These are phyloP conservation scores for Phaeosphaeria sp. DNA, from an alignment of 2,329 filamentous ascomycete species.

Conservation along the genomic window DNA sequence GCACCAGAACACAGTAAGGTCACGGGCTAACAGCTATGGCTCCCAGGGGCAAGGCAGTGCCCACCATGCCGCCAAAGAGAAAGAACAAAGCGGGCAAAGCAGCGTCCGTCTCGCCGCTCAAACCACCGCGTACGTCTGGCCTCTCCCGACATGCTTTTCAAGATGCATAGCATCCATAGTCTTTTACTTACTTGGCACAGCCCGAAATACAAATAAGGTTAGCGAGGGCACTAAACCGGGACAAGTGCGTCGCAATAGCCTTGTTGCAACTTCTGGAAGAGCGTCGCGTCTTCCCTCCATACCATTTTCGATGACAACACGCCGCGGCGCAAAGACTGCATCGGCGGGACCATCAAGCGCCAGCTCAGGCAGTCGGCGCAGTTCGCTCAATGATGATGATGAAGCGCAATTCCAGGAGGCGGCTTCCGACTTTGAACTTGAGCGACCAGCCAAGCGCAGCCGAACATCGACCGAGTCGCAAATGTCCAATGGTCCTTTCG, in stretches of 20 bases:
- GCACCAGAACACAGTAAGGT: constrained; percentile 4
- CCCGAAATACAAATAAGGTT: constrained; percentile 29
- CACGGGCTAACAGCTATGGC: constrained; percentile 27
- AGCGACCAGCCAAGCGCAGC: constrained; percentile 47
- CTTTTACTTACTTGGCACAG: constrained; percentile 43
- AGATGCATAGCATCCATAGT: constrained; percentile 30
- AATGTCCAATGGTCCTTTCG: constrained; percentile 36
- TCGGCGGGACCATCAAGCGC: constrained; percentile 45
- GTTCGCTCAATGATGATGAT: constrained; percentile 43
- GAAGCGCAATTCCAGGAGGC: constrained; percentile 37
- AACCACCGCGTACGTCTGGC: constrained; percentile 28
- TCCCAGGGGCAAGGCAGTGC: constrained; percentile 11
- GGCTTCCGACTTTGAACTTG: constrained; percentile 42
- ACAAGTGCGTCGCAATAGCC: constrained; percentile 17
- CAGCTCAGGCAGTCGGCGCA: constrained; percentile 48
- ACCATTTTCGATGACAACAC: constrained; percentile 59
- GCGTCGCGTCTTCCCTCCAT: constrained; percentile 54
- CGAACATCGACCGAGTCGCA: constrained; percentile 47
- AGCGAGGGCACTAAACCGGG: constrained; percentile 48
- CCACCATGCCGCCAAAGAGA: constrained; percentile 45
- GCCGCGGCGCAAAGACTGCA: constrained; percentile 50
- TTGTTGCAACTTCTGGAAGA: constrained; percentile 25
- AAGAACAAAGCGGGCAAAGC: constrained; percentile 35
- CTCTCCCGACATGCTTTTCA: constrained; percentile 11
- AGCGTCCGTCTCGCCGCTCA: constrained; percentile 17